Evolutionary conservation across 495 filamentous ascomycete species (phyloP).

Genomic region (Tuber melanosporum): DNA sequence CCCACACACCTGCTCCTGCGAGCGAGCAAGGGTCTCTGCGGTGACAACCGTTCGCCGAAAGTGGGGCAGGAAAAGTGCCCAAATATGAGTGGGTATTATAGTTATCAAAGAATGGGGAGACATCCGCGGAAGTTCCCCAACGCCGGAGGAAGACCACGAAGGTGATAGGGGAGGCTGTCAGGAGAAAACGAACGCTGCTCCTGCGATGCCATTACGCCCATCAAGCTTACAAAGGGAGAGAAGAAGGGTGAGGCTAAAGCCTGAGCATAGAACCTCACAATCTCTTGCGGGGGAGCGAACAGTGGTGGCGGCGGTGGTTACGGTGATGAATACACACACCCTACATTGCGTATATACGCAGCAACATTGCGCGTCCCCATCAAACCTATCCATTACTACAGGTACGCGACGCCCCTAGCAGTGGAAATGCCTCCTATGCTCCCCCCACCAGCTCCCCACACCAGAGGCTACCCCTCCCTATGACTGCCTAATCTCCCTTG

Average conservation of each 20-base stretch:
- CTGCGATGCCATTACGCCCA: background rate
- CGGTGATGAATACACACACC: background rate
- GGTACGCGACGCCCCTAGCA: background rate
- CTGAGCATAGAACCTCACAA: background rate
- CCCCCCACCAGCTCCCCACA: background rate
- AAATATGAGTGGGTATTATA: background rate
- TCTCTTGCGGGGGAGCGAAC: background rate
- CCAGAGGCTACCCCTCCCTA: background rate
- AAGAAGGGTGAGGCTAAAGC: background rate
- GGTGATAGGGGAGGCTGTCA: background rate
- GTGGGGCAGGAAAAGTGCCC: background rate
- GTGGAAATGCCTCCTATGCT: background rate
- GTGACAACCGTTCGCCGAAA: background rate
- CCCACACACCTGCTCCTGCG: background rate
- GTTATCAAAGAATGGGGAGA: background rate
- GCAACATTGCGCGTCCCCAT: background rate
- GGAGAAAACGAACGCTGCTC: background rate
- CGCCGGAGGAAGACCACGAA: background rate
- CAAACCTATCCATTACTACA: background rate
- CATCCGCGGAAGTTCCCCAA: background rate
- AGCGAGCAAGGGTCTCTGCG: background rate
- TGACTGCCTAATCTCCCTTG: background rate
- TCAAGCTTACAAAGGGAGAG: background rate
- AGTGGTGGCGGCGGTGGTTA: background rate
- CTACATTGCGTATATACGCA: background rate